Evolutionary conservation across 495 filamentous ascomycete genomes (phyloP).

Genomic region (Tuber borchii): DNA sequence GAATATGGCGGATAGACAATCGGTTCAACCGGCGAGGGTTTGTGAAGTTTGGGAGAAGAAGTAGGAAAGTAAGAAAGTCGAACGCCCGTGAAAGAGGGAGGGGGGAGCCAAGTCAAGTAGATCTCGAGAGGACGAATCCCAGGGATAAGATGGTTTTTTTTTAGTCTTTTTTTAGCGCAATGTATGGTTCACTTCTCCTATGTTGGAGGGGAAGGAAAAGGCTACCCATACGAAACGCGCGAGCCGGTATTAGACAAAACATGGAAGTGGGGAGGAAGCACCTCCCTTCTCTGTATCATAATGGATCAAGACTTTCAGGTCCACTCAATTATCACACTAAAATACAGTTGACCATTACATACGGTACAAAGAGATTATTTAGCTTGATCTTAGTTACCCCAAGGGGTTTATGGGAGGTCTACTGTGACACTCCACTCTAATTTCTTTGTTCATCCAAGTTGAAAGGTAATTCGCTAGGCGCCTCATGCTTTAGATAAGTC

Average conservation of each 20-base stretch:
- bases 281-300: neutral
- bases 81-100: neutral
- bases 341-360: neutral
- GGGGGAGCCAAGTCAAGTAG: neutral
- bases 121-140: neutral
- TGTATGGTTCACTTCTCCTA: neutral
- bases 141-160: neutral
- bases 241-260: neutral
- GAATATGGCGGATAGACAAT: neutral
- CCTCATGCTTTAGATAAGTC: neutral
- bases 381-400: neutral
- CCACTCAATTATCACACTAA: neutral
- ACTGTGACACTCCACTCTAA: neutral
- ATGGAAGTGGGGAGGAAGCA: neutral
- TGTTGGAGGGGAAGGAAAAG: neutral
- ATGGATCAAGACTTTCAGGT: neutral
- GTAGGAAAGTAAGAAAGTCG: neutral
- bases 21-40: neutral
- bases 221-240: neutral
- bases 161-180: neutral
- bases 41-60: neutral
- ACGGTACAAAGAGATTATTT: neutral
- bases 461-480: neutral
- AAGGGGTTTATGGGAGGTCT: neutral
- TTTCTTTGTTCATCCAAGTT: neutral